phyloP scores from a whole-genome alignment of 306 rosid species.

The Quercus variabilis region DNA sequence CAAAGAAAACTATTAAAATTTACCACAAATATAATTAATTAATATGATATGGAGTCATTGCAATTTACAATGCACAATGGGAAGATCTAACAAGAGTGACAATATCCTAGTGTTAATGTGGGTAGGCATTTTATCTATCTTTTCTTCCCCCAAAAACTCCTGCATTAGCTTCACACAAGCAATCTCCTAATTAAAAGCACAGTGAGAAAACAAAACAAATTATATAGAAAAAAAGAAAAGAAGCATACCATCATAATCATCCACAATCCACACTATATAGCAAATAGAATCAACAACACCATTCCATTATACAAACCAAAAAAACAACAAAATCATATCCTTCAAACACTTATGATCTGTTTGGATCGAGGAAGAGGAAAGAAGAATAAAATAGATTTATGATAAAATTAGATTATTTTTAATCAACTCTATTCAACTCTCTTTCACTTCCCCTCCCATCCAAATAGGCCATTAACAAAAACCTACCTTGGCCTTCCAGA shows the following conservation, averaged over 20 bases:
- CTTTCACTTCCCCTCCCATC: accelerated
- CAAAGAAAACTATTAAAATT: background rate
- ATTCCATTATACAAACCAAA: background rate
- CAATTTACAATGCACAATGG: background rate
- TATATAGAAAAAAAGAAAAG: background rate
- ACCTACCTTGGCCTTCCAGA: constrained; percentile 31
- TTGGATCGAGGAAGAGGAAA: too few relatives aligned
- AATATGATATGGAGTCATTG: background rate
- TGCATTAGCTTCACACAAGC: background rate
- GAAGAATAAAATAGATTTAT: too few relatives aligned
- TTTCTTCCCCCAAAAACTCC: background rate
- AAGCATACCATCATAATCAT: background rate
- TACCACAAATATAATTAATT: background rate
- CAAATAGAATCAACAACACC: background rate
- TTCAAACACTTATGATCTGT: background rate
- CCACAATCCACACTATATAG: background rate
- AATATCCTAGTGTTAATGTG: too few relatives aligned
- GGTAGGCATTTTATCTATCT: background rate
- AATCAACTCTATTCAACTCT: too few relatives aligned
- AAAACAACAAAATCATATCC: background rate
- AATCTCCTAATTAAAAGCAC: background rate
- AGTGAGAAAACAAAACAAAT: background rate
- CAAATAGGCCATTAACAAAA: background rate
- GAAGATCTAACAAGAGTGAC: background rate
- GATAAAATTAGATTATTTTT: too few relatives aligned